Evolutionary conservation across 1,139 yeast genomes (phyloP), one percentile per base, ranked within the genome.

Genomic region (Geotrichum bryndzae): DNA sequence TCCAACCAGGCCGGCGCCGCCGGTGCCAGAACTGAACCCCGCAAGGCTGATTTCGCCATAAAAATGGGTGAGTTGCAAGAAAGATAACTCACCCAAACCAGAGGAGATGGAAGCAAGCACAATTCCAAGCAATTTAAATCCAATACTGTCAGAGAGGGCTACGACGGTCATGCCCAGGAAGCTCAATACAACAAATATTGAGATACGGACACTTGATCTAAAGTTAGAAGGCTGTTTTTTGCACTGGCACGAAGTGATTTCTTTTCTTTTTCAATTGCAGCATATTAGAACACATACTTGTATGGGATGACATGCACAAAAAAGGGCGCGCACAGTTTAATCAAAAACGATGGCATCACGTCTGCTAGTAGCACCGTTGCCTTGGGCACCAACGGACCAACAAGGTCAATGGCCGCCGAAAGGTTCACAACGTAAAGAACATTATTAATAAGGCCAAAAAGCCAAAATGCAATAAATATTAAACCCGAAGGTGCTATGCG

Each of bases 21-120:
- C 98, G 0, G 98, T 94, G 0, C 99, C 99, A 15, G 91, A 83
- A 48, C 96, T 88, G 83, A 95, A 94, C 0, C 96, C 97, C 57
- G 88, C 85, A 56, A 94, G 78, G 2, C 96, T 80, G 23, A 75
- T 72, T 45, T 80, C 80, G 23, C 79, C 79, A 66, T 76, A 76
- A 61, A 69, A 75, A 72, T 90, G 96, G 0, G 97, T 89, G 72
- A 94, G 77, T 72, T 89, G 96, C 57, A 94, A 75, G 67, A 92
- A 94, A 0, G 97, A 88, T 22, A 89, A 79, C 71, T 94, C 99
- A 0, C 99, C 99, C 33, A 91, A 75, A 0, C 98, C 98, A 0
- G 96, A 87, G 18, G 96, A 87, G 5, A 84, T 70, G 0, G 96
- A 89, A 0, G 98, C 97, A 68, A 92, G 68, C 7, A 82, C 78